Base-by-base conservation (phyloP, 345 rosid species). In the Balakata baccata region DNA sequence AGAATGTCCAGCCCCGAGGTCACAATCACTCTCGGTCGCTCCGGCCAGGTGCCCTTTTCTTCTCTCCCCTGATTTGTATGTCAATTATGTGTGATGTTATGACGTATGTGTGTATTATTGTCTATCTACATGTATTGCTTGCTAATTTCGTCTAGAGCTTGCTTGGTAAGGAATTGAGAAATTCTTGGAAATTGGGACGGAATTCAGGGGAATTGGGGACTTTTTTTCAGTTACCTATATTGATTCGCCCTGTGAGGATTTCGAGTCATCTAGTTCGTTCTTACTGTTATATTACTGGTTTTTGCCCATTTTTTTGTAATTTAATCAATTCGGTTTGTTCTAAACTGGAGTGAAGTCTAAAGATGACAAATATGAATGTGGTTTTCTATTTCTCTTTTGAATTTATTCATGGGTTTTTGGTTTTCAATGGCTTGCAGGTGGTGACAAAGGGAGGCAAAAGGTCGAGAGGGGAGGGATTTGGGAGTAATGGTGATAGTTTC, bases 21-120 rank as follows among this genome's bases (percentile, higher is more conserved):
- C 67, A 83, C 82, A 73, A 79, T 85, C 82, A 83, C 86, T 71
- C 69, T 79, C 7, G 86, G 83, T 18, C 77, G 85, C 62, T 43
- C 79, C n/a, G 85, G 83, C 75, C 81, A 75, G 86, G 88, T 83
- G 63, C 49, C 3, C 51, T 17, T 23, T 41, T 38, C 34, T 3
- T 11, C 52, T 29, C 56, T 18, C 65, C 12, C 14, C 2, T n/a
- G 5, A 29, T 29, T 11, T 22, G 10, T 23, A 23, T 58, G 10
- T 14, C 23, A 7, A 22, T n/a, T n/a, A n/a, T 58, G 29, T 13
- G 11, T 58, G 3, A 20, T 1, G 56, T 17, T 52, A 13, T 54
- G 47, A n/a, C n/a, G 59, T 23, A 3, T 54, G 18, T 18, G 23
- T 18, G n/a, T n/a, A 8, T 5, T 54, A 20, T 18, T 54, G 1